Conservation (phyloP, 1,284 basidiomycete species). For the Inonotus hispidus region DNA sequence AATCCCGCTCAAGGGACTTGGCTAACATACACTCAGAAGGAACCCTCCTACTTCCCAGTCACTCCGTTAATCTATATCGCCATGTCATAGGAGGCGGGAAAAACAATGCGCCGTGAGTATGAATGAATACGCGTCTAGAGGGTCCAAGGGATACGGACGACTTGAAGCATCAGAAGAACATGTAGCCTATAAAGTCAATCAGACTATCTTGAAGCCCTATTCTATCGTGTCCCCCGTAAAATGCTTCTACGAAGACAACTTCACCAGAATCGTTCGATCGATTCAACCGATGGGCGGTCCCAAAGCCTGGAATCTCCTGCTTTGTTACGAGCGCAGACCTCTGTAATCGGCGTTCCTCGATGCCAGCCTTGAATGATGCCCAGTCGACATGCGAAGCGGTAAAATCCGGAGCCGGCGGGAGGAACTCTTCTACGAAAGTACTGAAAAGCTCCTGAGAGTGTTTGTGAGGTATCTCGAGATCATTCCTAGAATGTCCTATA, state of each 20-base stretch:
- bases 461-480: slow-evolving; percentile 72
- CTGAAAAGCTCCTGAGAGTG: slow-evolving; percentile 77
- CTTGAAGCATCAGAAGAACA: slow-evolving; percentile 1
- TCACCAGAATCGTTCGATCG: slow-evolving; percentile 34
- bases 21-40: too few species aligned
- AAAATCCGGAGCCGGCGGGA: slow-evolving; percentile 44
- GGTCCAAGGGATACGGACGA: too few species aligned
- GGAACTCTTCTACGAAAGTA: slow-evolving; percentile 55
- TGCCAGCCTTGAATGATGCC: slow-evolving; percentile 4
- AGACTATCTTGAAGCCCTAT: slow-evolving; percentile 68
- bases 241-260: slow-evolving; percentile 55
- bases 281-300: slow-evolving; percentile 47
- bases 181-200: slow-evolving; percentile 53
- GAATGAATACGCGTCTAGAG: too few species aligned
- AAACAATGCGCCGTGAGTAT: too few species aligned
- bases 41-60: too few species aligned
- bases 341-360: slow-evolving; percentile 37
- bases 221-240: slow-evolving; percentile 59
- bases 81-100: too few species aligned
- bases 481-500: slow-evolving; percentile 76
- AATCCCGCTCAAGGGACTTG: too few species aligned
- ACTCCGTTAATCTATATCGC: too few species aligned
- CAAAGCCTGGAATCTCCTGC: slow-evolving; percentile 50
- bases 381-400: slow-evolving; percentile 27
- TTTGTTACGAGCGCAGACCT: slow-evolving; percentile 38